These are phyloP conservation scores for Eucalyptus victrix DNA, from an alignment of 345 rosid genomes.

Conservation along the genomic window DNA sequence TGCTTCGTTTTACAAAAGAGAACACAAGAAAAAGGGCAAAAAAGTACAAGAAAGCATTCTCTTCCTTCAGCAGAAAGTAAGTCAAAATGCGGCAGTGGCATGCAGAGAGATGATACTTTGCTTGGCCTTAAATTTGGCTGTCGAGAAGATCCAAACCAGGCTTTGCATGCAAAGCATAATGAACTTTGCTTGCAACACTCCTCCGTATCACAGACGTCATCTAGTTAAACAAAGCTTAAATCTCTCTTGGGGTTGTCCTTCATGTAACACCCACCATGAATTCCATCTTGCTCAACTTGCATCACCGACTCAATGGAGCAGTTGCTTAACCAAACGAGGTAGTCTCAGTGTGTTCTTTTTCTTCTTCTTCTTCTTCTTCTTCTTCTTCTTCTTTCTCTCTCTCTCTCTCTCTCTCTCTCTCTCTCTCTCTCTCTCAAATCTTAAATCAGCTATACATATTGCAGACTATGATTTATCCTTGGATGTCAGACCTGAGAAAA, in stretches of 20 bases:
- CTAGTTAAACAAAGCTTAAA: not conserved
- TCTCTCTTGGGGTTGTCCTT: not conserved
- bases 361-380: not conserved
- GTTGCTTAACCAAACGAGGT: constrained; percentile 24
- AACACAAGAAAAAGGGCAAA: not conserved
- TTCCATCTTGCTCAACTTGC: not conserved
- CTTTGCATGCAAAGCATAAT: constrained; percentile 28
- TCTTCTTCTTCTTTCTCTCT: no score
- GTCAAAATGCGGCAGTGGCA: not conserved
- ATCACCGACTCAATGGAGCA: constrained; percentile 4
- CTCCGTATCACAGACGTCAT: not conserved
- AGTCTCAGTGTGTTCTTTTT: not conserved
- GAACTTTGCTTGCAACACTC: constrained; percentile 5
- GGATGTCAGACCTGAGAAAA: not conserved
- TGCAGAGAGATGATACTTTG: constrained; percentile 12
- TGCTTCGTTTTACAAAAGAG: not conserved
- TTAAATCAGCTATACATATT: not conserved
- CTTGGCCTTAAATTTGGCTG: not conserved
- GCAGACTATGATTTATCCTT: not conserved
- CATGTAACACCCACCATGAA: constrained; percentile 3
- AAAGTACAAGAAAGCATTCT: not conserved
- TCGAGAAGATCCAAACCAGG: not conserved
- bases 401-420: no score
- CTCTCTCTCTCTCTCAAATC: not conserved
- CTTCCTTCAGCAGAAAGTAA: not conserved